Evolutionary conservation across 2,329 filamentous ascomycete genomes (phyloP), one percentile per base, ranked within the genome.

Genomic region (Hymenoscyphus occultus): DNA sequence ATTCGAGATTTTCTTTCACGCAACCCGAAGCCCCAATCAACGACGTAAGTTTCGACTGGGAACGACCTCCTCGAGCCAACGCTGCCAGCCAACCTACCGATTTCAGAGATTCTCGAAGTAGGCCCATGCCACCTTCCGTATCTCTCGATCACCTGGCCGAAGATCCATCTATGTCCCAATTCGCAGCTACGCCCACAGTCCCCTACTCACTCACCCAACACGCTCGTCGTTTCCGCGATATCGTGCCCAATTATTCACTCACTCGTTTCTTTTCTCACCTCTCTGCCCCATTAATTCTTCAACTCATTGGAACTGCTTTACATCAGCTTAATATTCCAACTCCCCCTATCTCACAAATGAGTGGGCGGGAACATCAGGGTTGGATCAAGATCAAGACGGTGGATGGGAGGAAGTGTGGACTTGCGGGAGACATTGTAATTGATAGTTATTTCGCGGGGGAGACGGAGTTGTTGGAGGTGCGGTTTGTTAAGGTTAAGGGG

Each of bases 401-500:
- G 1, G 92, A 96, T 76, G 86, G 86, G 4, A 82, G 92, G 57
- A 82, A 86, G 69, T 92, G 94, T 79, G 83, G 82, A 56, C 75
- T 96, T 65, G 88, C 89, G 73, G 92, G 92, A 13, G 89, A 90
- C 73, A 87, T 96, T 57, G 80, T 91, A 13, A 81, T 95, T 6
- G 90, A 94, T 74, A 85, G 80, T 77, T 86, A 86, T 74, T 76
- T 78, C 54, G 82, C 89, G 69, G 79, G 80, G 1, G 80, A 80
- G 0, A 80, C 79, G 19, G 89, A 90, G 67, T 78, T 94, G 39
- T 83, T 93, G 31, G 93, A 97, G 76, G 91, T 97, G 35, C 85
- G 92, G 61, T 98, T 99, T 75, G 86, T 96, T 70, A 99, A 99
- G 80, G 84, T 91, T 62, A 97, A 97, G 80, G 95, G 95, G 5